Percentiles rank a stretch among this genome's conserved stretches.
phyloP scores from a whole-genome alignment of 495 filamentous ascomycete species.

The Jackrogersella minutella region DNA sequence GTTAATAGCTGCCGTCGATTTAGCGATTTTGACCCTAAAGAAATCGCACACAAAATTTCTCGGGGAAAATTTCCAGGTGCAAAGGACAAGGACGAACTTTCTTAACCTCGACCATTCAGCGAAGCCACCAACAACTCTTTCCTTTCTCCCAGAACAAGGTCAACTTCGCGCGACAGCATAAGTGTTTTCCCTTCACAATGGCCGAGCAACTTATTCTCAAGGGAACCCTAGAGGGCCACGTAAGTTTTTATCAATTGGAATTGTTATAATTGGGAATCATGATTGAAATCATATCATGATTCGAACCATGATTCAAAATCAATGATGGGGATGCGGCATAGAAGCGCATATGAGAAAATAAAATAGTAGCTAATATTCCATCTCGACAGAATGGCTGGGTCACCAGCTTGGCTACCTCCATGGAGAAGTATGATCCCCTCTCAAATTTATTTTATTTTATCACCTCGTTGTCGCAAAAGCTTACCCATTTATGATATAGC shows the following conservation, averaged over 20 bases:
- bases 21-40: conserved; percentile 41
- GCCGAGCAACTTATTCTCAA: conserved; percentile 96
- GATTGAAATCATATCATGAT: too few species aligned
- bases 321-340: neutral
- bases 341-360: conserved; percentile 24
- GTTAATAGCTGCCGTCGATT: too few species aligned
- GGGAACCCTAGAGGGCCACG: conserved; percentile 97
- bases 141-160: conserved; percentile 29
- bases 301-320: too few species aligned
- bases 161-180: conserved; percentile 40
- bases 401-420: conserved; percentile 91
- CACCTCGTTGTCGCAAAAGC: conserved; percentile 33
- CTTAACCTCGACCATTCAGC: conserved; percentile 23
- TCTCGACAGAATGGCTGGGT: conserved; percentile 70
- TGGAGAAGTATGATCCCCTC: conserved; percentile 84
- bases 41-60: conserved; percentile 40
- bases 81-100: conserved; percentile 17
- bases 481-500: conserved; percentile 62
- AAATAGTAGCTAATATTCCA: conserved; percentile 29
- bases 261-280: neutral
- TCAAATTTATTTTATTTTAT: neutral
- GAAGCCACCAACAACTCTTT: conserved; percentile 31
- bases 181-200: conserved; percentile 62
- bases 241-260: conserved; percentile 49
- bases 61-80: conserved; percentile 32